Percentiles rank a stretch among this genome's conserved stretches.
Conservation (phyloP, 148 eudicot genomes). For the Vaccinium corymbosum region DNA sequence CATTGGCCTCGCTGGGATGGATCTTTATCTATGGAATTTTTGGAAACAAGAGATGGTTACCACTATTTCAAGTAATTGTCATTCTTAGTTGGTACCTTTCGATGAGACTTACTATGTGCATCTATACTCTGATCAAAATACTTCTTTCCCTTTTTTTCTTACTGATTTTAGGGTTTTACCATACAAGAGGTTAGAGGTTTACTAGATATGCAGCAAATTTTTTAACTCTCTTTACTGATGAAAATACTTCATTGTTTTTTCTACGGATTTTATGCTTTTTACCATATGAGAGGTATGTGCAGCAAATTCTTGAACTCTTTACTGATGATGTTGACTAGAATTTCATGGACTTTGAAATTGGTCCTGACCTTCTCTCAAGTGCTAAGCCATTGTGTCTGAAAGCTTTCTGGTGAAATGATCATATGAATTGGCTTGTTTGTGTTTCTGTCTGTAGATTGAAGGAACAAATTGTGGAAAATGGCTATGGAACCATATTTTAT, state of each 20-base stretch:
- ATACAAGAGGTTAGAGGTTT: background rate
- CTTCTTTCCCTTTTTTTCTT: background rate
- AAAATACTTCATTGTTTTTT: background rate
- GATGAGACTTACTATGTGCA: background rate
- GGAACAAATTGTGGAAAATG: background rate
- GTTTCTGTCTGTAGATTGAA: background rate
- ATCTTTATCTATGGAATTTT: constrained; percentile 85
- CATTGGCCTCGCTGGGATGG: constrained; percentile 99
- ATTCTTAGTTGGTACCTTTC: background rate
- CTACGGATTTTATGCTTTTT: background rate
- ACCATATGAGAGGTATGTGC: background rate
- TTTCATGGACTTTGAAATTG: background rate
- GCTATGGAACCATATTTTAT: background rate
- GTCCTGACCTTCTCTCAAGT: background rate
- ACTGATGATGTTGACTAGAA: background rate
- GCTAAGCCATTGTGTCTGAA: background rate
- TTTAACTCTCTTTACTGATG: background rate
- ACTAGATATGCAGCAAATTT: background rate
- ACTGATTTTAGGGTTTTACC: background rate
- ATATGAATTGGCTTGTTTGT: background rate
- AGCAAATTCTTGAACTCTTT: background rate
- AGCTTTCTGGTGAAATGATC: background rate
- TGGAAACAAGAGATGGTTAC: constrained; percentile 61
- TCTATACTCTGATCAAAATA: background rate
- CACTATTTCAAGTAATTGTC: constrained; percentile 62